Evolutionary conservation across 148 eudicot species (phyloP).

Genomic region (Camellia granthamiana): DNA sequence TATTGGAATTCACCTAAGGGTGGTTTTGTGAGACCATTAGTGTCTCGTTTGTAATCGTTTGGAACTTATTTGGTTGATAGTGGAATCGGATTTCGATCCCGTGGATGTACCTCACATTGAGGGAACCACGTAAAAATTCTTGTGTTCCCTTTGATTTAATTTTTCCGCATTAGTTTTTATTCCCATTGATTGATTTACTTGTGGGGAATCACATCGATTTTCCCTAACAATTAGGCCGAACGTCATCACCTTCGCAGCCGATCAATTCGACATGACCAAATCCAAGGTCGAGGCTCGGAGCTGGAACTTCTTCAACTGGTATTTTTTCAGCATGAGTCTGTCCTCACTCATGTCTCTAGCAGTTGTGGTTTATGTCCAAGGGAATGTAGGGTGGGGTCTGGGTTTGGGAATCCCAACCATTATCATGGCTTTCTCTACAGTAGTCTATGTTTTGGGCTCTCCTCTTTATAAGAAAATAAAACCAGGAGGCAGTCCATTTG

Average conservation of each 20-base stretch:
- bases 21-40: no score
- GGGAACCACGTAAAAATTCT: no score
- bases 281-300: constrained; percentile 23
- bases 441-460: constrained; percentile 41
- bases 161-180: no score
- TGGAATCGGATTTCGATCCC: no score
- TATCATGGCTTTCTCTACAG: constrained; percentile 47
- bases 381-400: constrained; percentile 56
- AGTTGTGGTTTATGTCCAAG: constrained; percentile 57
- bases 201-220: no score
- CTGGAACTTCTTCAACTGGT: constrained; percentile 64
- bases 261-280: constrained; percentile 53
- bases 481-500: constrained; percentile 55
- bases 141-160: no score
- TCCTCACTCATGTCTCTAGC: constrained; percentile 48
- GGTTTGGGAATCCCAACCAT: constrained; percentile 61
- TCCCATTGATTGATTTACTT: no score
- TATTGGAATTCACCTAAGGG: no score
- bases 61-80: no score
- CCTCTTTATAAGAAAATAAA: constrained; percentile 44
- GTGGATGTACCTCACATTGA: no score
- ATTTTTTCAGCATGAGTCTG: constrained; percentile 45
- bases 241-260: constrained; percentile 59
- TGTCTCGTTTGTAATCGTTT: no score
- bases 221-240: no score